These are phyloP conservation scores for Serendipita sp. DNA, from an alignment of 1,284 basidiomycete species.

Conservation along the genomic window DNA sequence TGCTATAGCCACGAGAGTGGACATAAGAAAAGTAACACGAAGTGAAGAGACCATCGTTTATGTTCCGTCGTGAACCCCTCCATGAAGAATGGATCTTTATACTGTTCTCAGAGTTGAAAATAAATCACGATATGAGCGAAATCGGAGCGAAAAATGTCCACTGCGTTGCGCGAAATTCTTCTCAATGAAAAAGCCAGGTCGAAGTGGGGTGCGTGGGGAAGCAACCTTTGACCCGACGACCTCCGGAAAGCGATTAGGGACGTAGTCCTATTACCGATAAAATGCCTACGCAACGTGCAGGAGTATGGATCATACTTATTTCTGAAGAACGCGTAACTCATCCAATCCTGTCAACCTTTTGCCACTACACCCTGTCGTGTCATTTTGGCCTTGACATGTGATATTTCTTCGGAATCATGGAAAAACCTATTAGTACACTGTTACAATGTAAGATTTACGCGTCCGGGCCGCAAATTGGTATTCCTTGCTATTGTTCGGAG, in stretches of 20 bases:
- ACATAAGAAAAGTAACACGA: neutral
- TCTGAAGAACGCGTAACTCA: neutral
- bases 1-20: neutral
- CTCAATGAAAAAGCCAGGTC: neutral
- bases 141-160: neutral
- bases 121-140: neutral
- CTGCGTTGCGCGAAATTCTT: neutral
- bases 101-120: too few species aligned
- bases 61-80: too few species aligned
- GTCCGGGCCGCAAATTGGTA: neutral
- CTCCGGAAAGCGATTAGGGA: neutral
- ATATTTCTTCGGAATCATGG: neutral
- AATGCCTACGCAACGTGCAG: constrained; percentile 65
- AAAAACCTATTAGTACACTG: constrained; percentile 45
- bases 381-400: constrained; percentile 6
- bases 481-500: neutral
- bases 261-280: constrained; percentile 16
- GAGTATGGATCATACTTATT: constrained; percentile 31
- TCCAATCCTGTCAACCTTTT: neutral
- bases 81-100: too few species aligned
- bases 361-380: neutral
- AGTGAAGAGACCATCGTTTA: too few species aligned
- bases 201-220: neutral
- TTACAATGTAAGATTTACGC: constrained; percentile 38
- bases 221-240: neutral